These are phyloP conservation scores for Boletales sp. DNA, from an alignment of 768 basidiomycete species.

Conservation along the genomic window DNA sequence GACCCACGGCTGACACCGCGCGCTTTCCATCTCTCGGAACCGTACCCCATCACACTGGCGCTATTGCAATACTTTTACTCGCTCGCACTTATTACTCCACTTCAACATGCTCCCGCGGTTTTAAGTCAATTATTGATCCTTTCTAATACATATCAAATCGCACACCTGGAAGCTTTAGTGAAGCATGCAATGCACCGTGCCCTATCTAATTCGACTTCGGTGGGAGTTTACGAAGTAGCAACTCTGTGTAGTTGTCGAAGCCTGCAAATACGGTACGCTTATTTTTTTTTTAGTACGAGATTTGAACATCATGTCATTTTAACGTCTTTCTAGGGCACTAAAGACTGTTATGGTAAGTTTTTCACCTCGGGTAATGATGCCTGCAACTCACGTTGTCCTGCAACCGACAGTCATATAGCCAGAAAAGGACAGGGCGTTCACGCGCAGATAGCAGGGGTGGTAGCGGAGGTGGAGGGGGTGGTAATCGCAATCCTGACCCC, in stretches of 20 bases:
- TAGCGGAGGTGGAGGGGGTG: slow-evolving; percentile 33
- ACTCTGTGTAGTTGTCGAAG: slow-evolving; percentile 87
- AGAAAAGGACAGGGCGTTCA: slow-evolving; percentile 59
- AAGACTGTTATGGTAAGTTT: slow-evolving; percentile 77
- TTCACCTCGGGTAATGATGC: slow-evolving; percentile 1
- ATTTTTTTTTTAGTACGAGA: slow-evolving; percentile 2
- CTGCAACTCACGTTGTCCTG: slow-evolving; percentile 12
- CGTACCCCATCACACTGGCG: slow-evolving; percentile 85
- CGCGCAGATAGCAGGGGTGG: slow-evolving; percentile 44
- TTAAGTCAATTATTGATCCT: slow-evolving; percentile 84
- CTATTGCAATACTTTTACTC: slow-evolving; percentile 94
- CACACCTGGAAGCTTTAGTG: slow-evolving; percentile 73
- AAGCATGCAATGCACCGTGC: slow-evolving; percentile 93
- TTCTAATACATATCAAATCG: slow-evolving; percentile 75
- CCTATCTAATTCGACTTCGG: slow-evolving; percentile 78
- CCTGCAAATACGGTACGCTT: slow-evolving; percentile 78
- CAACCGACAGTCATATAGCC: slow-evolving; percentile 64
- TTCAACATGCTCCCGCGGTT: slow-evolving; percentile 89
- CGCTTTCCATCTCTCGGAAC: slow-evolving; percentile 77
- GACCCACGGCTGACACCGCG: slow-evolving; percentile 83
- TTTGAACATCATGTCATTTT: slow-evolving; percentile 9
- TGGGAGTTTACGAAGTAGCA: slow-evolving; percentile 93
- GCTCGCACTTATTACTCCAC: slow-evolving; percentile 76
- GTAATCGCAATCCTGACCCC: slow-evolving; percentile 33
- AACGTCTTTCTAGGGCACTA: slow-evolving; percentile 48